Conservation (phyloP, 768 basidiomycete genomes). For the Psilocybe subaeruginosa region DNA sequence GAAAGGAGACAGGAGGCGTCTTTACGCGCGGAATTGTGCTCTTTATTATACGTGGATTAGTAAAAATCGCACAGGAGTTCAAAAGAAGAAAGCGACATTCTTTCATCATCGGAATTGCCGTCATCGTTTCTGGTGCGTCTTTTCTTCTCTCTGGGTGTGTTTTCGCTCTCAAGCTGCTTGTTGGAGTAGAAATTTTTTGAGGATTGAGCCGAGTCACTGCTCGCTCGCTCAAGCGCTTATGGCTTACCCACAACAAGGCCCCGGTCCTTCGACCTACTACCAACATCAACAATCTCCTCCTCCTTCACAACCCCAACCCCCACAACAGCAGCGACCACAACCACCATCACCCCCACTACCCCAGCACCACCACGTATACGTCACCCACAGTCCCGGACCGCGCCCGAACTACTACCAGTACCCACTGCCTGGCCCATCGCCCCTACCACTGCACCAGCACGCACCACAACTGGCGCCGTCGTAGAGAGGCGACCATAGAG, state of each 20-base stretch:
- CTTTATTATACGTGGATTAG: no score
- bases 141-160: no score
- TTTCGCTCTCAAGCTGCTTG: no score
- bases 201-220: neutral
- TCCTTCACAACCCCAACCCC: neutral
- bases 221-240: conserved; percentile 6
- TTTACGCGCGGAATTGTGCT: no score
- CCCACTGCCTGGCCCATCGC: conserved; percentile 31
- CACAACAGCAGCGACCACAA: conserved; percentile 22
- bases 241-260: conserved; percentile 12
- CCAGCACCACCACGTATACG: conserved; percentile 30
- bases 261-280: conserved; percentile 28
- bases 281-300: conserved; percentile 17
- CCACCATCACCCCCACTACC: conserved; percentile 14
- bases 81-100: no score
- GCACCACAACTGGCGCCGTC: conserved; percentile 34
- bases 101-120: no score
- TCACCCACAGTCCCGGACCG: conserved; percentile 35
- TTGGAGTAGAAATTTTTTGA: no score
- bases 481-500: conserved; percentile 33
- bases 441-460: conserved; percentile 41
- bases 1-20: no score
- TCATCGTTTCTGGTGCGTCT: no score
- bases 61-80: no score
- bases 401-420: conserved; percentile 41